Percentiles rank a stretch among this genome's conserved stretches.
phyloP scores from a whole-genome alignment of 257 asterid genomes.

The Apocynum venetum region DNA sequence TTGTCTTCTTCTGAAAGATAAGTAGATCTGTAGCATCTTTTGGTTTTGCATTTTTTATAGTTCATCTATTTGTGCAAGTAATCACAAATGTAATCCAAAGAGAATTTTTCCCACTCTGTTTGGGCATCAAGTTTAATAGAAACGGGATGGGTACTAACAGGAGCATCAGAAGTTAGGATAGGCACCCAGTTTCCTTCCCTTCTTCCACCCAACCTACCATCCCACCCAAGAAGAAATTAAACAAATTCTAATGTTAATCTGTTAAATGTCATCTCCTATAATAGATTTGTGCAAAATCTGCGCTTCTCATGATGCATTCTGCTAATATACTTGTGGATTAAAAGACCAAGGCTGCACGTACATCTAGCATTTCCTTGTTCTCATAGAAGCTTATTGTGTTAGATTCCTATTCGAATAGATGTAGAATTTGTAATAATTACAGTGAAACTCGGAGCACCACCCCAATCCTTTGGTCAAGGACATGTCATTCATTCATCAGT shows the following conservation, averaged over 20 bases:
- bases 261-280: neutral
- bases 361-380: neutral
- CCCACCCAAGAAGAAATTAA: too few relatives aligned
- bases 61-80: neutral
- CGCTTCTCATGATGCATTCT: neutral
- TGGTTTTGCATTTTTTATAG: neutral
- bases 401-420: neutral
- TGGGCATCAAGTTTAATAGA: too few relatives aligned
- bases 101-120: neutral
- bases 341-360: neutral
- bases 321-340: neutral
- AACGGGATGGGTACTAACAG: neutral
- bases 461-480: neutral
- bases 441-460: neutral
- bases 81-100: neutral
- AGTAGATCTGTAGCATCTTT: neutral
- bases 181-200: too few relatives aligned
- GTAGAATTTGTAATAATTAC: too few relatives aligned
- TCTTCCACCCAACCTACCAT: too few relatives aligned
- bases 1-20: neutral
- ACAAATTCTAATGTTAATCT: too few relatives aligned
- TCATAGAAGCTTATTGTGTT: neutral
- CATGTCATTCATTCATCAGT: too few relatives aligned
- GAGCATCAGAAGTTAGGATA: neutral
- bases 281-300: neutral